Percentiles rank a stretch among this genome's conserved stretches.
Evolutionary conservation across 176 grass and related monocot genomes (phyloP).

Genomic region (Echinochloa phyllopogon): DNA sequence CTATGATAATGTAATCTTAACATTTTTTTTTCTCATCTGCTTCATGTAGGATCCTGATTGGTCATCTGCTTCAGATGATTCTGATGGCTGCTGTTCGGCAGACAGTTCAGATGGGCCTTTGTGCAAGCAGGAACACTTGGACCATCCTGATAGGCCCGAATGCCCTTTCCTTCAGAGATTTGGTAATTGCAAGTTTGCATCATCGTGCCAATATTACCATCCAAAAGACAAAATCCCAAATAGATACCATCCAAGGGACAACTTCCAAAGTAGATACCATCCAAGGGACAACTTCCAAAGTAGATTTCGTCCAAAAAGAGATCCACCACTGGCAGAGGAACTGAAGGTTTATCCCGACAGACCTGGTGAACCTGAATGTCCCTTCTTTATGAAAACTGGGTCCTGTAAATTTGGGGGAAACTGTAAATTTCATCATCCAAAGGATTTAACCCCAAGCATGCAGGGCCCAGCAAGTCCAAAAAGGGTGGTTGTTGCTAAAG

Average conservation of each 20-base stretch:
- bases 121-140: conserved; percentile 48
- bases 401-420: conserved; percentile 48
- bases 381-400: conserved; percentile 57
- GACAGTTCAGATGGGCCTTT: conserved; percentile 48
- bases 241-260: conserved; percentile 6
- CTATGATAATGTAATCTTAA: not conserved
- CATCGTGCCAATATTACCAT: conserved; percentile 38
- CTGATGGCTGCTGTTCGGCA: conserved; percentile 48
- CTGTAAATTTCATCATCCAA: conserved; percentile 67
- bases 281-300: not conserved
- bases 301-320: not conserved
- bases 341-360: conserved; percentile 46
- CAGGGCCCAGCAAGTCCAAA: conserved; percentile 17
- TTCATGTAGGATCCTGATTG: conserved; percentile 46
- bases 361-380: conserved; percentile 53
- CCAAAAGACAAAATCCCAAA: not conserved
- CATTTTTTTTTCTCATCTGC: conserved; percentile 2
- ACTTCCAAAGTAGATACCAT: not conserved
- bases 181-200: conserved; percentile 52
- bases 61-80: conserved; percentile 47
- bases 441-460: conserved; percentile 18
- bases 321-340: conserved; percentile 10
- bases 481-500: conserved; percentile 17
- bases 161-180: conserved; percentile 46
- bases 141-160: conserved; percentile 43